These are phyloP conservation scores for Hypoxylon sp. DNA, from an alignment of 2,329 filamentous ascomycete genomes.

Conservation along the genomic window DNA sequence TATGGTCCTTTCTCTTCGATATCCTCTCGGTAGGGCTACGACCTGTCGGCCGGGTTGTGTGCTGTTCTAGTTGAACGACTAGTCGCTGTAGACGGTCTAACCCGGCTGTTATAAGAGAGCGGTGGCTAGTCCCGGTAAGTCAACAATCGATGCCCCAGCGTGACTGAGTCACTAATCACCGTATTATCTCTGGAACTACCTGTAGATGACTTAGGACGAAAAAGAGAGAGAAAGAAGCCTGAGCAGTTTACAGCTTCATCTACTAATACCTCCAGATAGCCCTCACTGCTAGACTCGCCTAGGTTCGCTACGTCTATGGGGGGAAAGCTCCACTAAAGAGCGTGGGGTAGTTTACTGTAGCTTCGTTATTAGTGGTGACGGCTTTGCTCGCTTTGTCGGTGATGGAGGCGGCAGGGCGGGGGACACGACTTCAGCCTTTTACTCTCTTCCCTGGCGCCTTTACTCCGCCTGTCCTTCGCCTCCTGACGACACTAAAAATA, in stretches of 20 bases:
- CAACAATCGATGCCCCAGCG: not conserved
- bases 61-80: not conserved
- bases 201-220: not conserved
- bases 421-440: constrained; percentile 9
- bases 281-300: not conserved
- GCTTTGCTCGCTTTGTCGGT: constrained; percentile 28
- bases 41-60: not conserved
- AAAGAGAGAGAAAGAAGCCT: not conserved
- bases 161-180: not conserved
- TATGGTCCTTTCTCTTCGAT: no score
- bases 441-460: not conserved
- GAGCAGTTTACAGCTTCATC: not conserved
- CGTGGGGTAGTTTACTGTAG: constrained; percentile 27
- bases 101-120: not conserved
- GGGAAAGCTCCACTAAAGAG: constrained; percentile 15
- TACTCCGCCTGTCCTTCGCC: not conserved
- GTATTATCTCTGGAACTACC: not conserved
- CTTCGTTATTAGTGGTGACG: constrained; percentile 19
- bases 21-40: no score
- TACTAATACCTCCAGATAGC: not conserved
- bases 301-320: no score
- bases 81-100: not conserved
- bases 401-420: constrained; percentile 2
- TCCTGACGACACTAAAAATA: not conserved
- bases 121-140: not conserved